phyloP scores from a whole-genome alignment of 2,329 filamentous ascomycete species.

The Verticillium nubilum region DNA sequence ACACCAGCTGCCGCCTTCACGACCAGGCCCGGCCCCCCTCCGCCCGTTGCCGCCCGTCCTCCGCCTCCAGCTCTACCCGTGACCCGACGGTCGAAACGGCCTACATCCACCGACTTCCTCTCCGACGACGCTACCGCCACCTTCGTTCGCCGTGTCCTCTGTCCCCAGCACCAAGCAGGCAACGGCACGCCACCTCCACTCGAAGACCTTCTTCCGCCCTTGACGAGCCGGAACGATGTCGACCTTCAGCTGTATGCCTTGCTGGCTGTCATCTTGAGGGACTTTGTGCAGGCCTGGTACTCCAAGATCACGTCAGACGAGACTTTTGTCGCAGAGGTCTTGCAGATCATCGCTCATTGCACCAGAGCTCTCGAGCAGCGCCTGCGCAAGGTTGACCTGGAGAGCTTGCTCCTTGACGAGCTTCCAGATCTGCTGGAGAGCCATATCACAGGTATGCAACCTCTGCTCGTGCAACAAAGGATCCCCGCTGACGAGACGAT shows the following conservation, averaged over 20 bases:
- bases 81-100: conserved; percentile 26
- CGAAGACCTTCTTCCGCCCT: conserved; percentile 77
- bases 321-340: conserved; percentile 77
- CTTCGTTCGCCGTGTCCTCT: conserved; percentile 79
- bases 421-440: conserved; percentile 74
- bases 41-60: conserved; percentile 7
- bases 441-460: conserved; percentile 65
- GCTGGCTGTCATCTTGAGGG: conserved; percentile 81
- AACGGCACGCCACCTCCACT: conserved; percentile 53
- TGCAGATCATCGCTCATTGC: conserved; percentile 89
- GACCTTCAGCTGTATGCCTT: conserved; percentile 91
- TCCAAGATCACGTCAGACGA: conserved; percentile 86
- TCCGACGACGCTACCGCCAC: conserved; percentile 75
- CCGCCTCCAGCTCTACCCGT: conserved; percentile 17
- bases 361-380: conserved; percentile 84
- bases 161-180: conserved; percentile 60
- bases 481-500: not conserved
- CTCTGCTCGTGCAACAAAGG: not conserved
- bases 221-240: conserved; percentile 91
- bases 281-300: conserved; percentile 94
- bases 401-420: conserved; percentile 80
- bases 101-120: conserved; percentile 42
- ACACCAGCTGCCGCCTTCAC: conserved; percentile 1
- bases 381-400: conserved; percentile 74
- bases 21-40: conserved; percentile 1